Evolutionary conservation across 345 rosid genomes (phyloP), one percentile per base, ranked within the genome.

Genomic region (Gossypium bickii): DNA sequence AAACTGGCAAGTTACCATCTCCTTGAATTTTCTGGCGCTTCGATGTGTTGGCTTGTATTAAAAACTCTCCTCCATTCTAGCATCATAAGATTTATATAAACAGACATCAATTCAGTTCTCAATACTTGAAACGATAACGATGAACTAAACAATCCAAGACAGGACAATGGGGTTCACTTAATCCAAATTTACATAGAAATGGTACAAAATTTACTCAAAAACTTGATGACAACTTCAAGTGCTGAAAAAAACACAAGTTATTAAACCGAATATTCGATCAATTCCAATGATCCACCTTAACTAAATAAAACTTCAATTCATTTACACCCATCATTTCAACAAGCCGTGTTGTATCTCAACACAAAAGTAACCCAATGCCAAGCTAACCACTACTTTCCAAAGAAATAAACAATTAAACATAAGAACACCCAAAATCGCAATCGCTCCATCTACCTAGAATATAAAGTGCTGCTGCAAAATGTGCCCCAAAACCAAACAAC

Each of bases 41-140:
- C 66, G 84, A 89, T 63, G 89, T 93, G 70, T 93, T 93, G 55
- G 98, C 97, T 84, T 86, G 97, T 84, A 96, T 96, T 12, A 90
- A 90, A 82, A 91, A 96, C 77, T 89, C 98, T 62, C 89, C 97
- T 22, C 87, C 87, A 80, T 82, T 83, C 99, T 96, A 89, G 76
- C 57, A 79, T n/a, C 34, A 72, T 29, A 12, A 44, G 25, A 74
- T 34, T 34, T 34, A 52, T 59, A 16, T 24, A 72, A 72, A 59
- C 13, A 5, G 53, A 13, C 58, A 16, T 49, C 34, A 38, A 24
- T 34, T 7, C 7, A 43, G 13, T 38, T 65, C 71, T 51, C 53
- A 52, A 43, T 43, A 41, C 55, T 29, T 16, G 12, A 49, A 34
- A 49, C 9, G 9, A 25, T 8, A 15, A 13, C 9, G 51, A 68